Conservation (phyloP, 2,329 filamentous ascomycete species). For the Xylogone sp. region DNA sequence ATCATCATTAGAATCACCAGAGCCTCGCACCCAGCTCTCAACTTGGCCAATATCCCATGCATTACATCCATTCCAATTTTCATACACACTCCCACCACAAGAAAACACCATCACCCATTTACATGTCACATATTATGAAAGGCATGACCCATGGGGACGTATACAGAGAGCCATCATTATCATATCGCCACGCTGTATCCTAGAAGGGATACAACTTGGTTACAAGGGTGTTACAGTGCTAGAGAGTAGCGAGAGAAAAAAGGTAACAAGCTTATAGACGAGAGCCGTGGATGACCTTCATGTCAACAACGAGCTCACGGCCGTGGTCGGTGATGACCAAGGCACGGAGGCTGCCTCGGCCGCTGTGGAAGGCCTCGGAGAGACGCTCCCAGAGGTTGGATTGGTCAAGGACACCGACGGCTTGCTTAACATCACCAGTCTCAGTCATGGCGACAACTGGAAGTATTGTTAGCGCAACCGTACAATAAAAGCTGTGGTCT, state of each 20-base stretch:
- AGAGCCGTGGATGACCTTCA: slow-evolving; percentile 92
- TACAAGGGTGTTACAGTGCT: neutral
- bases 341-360: slow-evolving; percentile 89
- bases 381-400: slow-evolving; percentile 82
- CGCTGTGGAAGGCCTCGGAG: slow-evolving; percentile 78
- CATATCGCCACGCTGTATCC: neutral
- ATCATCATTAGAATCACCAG: neutral
- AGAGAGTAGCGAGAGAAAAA: neutral
- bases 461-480: slow-evolving; percentile 9
- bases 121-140: neutral
- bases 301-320: slow-evolving; percentile 94
- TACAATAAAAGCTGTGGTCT: too few species aligned
- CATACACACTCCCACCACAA: neutral
- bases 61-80: neutral
- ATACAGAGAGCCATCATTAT: neutral
- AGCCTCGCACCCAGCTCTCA: neutral
- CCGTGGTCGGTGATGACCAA: slow-evolving; percentile 93
- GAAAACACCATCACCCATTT: neutral
- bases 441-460: slow-evolving; percentile 96
- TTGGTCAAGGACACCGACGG: slow-evolving; percentile 90
- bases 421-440: slow-evolving; percentile 95
- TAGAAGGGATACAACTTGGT: neutral
- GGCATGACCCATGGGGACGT: neutral
- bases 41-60: neutral
- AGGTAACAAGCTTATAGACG: slow-evolving; percentile 48